Percentiles rank a stretch among this genome's conserved stretches.
Conservation (phyloP, 345 rosid species). For the Eucalyptus victrix region DNA sequence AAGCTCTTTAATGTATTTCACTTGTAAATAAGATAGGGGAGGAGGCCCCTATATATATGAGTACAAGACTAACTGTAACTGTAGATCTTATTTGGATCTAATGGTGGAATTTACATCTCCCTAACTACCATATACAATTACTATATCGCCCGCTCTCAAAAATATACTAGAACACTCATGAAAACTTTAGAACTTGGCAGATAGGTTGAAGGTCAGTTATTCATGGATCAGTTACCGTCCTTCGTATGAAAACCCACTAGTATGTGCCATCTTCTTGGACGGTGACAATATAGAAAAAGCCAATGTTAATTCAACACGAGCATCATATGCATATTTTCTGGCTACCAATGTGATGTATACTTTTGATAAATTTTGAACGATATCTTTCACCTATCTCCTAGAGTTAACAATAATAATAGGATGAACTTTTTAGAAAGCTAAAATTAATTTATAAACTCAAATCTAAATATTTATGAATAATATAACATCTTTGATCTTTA, state of each 20-base stretch:
- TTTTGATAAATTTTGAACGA: neutral
- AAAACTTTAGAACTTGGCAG: neutral
- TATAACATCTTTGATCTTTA: neutral
- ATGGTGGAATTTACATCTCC: neutral
- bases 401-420: neutral
- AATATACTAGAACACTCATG: neutral
- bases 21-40: neutral
- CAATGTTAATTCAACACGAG: neutral
- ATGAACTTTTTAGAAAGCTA: neutral
- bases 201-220: neutral
- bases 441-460: neutral
- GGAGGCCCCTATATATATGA: neutral
- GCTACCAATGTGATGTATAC: neutral
- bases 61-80: no score
- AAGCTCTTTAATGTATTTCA: neutral
- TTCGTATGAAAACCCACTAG: neutral
- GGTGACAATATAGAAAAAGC: neutral
- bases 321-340: neutral
- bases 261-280: neutral
- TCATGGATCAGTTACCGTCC: neutral
- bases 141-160: neutral
- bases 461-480: neutral
- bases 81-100: no score
- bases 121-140: neutral
- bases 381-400: neutral